These are phyloP conservation scores for Pholiota molesta DNA, from an alignment of 768 basidiomycete species.

Conservation along the genomic window DNA sequence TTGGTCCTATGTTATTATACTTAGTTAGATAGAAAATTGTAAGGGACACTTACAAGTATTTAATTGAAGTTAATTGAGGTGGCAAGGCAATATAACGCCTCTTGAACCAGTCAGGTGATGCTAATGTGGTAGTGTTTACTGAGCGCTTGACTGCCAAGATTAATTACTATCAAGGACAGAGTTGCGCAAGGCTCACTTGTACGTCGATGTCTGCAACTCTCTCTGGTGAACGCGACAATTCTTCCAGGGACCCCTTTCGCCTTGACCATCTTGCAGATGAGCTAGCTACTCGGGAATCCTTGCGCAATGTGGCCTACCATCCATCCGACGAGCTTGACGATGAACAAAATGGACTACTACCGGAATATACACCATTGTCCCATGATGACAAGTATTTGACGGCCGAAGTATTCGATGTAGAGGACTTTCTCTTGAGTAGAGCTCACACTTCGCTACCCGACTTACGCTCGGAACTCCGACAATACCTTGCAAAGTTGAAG, in stretches of 20 bases:
- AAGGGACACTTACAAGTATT: no score
- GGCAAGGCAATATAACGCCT: no score
- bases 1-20: no score
- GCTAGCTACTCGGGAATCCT: slow-evolving; percentile 57
- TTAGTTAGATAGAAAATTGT: no score
- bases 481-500: slow-evolving; percentile 82
- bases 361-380: slow-evolving; percentile 71
- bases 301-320: slow-evolving; percentile 13
- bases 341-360: slow-evolving; percentile 45
- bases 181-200: not conserved
- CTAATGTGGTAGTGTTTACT: not conserved
- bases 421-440: slow-evolving; percentile 86
- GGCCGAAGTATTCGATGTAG: slow-evolving; percentile 73
- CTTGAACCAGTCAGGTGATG: not conserved
- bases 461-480: slow-evolving; percentile 82
- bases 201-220: slow-evolving; percentile 8
- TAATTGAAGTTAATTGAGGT: no score
- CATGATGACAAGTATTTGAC: slow-evolving; percentile 78
- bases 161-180: not conserved
- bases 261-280: slow-evolving; percentile 77
- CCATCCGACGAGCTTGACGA: slow-evolving; percentile 12
- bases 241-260: slow-evolving; percentile 58
- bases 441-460: slow-evolving; percentile 86
- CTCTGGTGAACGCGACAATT: slow-evolving; percentile 9
- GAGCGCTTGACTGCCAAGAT: not conserved